Percentiles rank a stretch among this genome's conserved stretches.
These are phyloP conservation scores for Fraxinus velutina DNA, from an alignment of 305 asterid genomes.

Conservation along the genomic window DNA sequence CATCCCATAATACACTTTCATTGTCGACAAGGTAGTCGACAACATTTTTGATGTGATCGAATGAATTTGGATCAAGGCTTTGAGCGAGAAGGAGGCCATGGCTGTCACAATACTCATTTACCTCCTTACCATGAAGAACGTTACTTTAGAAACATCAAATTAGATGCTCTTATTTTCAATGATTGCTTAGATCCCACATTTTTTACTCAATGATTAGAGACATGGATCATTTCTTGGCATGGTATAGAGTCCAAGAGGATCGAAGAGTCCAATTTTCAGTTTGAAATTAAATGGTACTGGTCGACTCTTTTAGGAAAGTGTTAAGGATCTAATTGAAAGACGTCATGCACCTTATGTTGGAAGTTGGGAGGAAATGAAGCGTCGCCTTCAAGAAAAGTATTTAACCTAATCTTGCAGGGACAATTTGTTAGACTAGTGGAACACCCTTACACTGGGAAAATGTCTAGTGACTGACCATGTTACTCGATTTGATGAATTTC, in stretches of 20 bases:
- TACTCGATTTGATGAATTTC: neutral
- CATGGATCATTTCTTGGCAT: neutral
- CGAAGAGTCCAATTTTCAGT: neutral
- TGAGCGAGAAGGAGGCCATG: neutral
- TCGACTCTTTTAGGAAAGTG: neutral
- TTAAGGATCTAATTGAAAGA: neutral
- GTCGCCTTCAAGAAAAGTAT: no score
- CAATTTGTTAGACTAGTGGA: neutral
- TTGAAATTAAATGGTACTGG: neutral
- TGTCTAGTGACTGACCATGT: neutral
- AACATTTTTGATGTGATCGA: no score
- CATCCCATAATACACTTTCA: neutral
- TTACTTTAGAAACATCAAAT: neutral
- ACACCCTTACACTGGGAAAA: neutral
- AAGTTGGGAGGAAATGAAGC: neutral
- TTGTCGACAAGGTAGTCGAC: neutral
- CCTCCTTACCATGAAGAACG: neutral
- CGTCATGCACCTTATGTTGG: neutral
- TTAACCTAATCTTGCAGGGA: neutral
- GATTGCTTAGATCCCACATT: neutral
- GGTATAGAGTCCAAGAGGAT: neutral
- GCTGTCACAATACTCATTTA: neutral
- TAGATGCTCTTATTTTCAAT: neutral
- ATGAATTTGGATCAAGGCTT: neutral
- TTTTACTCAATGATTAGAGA: no score